Base-by-base conservation (phyloP, 495 filamentous ascomycete species). In the Corynascus novoguineensis region DNA sequence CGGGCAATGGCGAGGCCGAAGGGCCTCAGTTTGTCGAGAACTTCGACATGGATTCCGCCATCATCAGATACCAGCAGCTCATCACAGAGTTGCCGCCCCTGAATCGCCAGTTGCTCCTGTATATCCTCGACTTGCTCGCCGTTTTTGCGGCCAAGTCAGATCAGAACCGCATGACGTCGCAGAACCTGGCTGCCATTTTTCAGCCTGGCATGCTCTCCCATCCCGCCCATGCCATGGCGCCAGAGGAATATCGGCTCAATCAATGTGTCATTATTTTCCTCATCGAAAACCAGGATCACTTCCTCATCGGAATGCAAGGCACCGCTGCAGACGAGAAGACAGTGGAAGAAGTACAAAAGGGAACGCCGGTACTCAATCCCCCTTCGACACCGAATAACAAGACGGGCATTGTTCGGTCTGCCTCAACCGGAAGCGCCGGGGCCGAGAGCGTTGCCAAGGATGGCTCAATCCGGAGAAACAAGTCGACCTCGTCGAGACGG, bases 121-220 rank as follows among this genome's bases (percentile, higher is more conserved):
- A 99, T 67, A 95, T 99, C 58, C 81, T 99, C 29, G 93, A 99
- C 72, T 80, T 99, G n/a, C 81, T 99, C 31, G 95, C 93, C 11
- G 93, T 99, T 14, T 99, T 99, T 64, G 91, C 95, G 14, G 95
- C 93, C 53, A 99, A 99, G 74, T 87, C 92, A 0, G 93, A 99
- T 57, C 82, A 90, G 53, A 99, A 99, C 69, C 84, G 91, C 42
- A 99, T 99, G 93, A 95, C 84, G 14, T 89, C 93, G 31, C 84
- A 83, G 60, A 99, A 99, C 67, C 73, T 99, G 12, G 87, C 93
- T n/a, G 92, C 93, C 35, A 97, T 99, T 62, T 99, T 99, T 72
- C 95, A 97, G 68, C 93, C 93, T 4, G 93, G 93, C 44, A 85
- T 99, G 72, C 80, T 99, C 21, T 95, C 91, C 11, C 93, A 97